phyloP scores from a whole-genome alignment of 1,284 basidiomycete genomes.

The Melanopsichium pennsylvanicum region DNA sequence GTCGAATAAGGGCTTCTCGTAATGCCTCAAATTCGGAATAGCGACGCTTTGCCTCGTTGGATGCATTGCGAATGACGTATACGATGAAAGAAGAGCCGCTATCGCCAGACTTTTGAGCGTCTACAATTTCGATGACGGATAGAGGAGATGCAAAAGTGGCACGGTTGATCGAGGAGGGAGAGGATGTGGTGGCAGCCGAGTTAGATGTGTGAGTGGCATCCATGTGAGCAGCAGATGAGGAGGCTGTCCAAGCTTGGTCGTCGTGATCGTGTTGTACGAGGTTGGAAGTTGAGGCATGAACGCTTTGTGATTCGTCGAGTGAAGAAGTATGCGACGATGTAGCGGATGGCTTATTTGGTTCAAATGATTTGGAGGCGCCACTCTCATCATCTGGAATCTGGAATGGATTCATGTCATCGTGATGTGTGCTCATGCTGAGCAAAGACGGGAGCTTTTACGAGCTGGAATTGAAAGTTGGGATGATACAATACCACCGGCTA shows the following conservation, averaged over 20 bases:
- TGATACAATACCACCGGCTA: too few relatives aligned
- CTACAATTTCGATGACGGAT: slow-evolving; percentile 68
- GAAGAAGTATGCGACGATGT: slow-evolving; percentile 20
- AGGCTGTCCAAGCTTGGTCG: slow-evolving; percentile 31
- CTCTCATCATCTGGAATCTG: slow-evolving; percentile 42
- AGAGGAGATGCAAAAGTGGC: slow-evolving; percentile 33
- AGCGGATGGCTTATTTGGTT: slow-evolving; percentile 5
- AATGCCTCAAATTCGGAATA: slow-evolving; percentile 98
- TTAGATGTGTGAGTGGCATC: slow-evolving; percentile 1
- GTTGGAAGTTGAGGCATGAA: background rate
- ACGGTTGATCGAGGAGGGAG: slow-evolving; percentile 15
- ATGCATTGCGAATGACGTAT: slow-evolving; percentile 88
- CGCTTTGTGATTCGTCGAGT: background rate
- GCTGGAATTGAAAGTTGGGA: too few relatives aligned
- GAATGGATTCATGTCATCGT: slow-evolving; percentile 41
- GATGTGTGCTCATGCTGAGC: slow-evolving; percentile 23
- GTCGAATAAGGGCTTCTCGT: slow-evolving; percentile 79
- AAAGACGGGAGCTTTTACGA: too few relatives aligned
- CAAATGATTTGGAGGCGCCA: slow-evolving; percentile 5
- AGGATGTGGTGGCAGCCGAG: background rate
- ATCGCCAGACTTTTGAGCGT: slow-evolving; percentile 91
- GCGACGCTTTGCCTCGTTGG: slow-evolving; percentile 82
- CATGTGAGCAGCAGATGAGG: slow-evolving; percentile 28
- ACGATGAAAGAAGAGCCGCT: slow-evolving; percentile 86
- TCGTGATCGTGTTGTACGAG: slow-evolving; percentile 26